These are phyloP conservation scores for Neonectria sp. DNA, from an alignment of 2,329 filamentous ascomycete species.

Conservation along the genomic window DNA sequence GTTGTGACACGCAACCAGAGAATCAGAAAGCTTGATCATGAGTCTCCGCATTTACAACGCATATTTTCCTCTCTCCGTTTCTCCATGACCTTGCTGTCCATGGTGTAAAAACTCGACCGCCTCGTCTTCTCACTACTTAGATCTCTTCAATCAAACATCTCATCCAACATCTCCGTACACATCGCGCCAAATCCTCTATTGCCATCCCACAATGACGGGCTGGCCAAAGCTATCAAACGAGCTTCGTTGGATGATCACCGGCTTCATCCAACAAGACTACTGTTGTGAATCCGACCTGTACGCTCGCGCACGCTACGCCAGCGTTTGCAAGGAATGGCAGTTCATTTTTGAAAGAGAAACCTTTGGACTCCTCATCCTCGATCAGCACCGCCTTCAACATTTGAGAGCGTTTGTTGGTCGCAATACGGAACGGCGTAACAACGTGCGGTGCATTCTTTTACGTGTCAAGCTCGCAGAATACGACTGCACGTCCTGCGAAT, in stretches of 20 bases:
- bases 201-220: not conserved
- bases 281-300: not conserved
- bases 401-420: not conserved
- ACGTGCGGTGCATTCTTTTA: not conserved
- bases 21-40: too few species aligned
- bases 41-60: too few species aligned
- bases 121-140: too few species aligned
- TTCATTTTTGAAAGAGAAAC: not conserved
- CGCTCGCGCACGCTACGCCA: not conserved
- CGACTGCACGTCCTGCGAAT: not conserved
- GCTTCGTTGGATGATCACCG: not conserved
- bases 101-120: too few species aligned
- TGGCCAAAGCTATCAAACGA: not conserved
- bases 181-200: not conserved
- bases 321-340: not conserved
- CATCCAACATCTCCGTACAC: too few species aligned
- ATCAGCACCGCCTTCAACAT: not conserved
- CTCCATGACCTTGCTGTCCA: too few species aligned
- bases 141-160: too few species aligned
- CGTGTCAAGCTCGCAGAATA: not conserved
- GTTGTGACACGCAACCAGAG: too few species aligned
- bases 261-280: not conserved
- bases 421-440: not conserved
- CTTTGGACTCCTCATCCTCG: not conserved
- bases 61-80: too few species aligned